Conservation (phyloP, 352 stramenopile species). For the Peronospora tabacina region DNA sequence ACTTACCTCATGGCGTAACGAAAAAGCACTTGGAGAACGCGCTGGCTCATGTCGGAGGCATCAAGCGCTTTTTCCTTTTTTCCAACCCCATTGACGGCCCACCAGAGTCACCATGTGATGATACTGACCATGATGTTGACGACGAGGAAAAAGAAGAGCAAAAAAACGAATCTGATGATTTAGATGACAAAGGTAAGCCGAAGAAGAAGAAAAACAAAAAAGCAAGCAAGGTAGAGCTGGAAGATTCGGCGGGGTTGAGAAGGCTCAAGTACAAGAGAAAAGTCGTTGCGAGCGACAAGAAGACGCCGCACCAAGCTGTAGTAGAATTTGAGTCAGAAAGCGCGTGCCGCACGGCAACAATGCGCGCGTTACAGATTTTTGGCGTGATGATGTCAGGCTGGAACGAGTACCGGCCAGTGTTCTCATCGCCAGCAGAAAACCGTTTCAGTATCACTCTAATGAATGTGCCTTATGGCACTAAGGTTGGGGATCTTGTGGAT, state of each 20-base stretch:
- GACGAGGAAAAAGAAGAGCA: slow-evolving; percentile 37
- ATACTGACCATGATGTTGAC: slow-evolving; percentile 18
- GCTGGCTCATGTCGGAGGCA: slow-evolving; percentile 51
- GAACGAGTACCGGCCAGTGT: slow-evolving; percentile 79
- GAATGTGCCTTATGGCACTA: slow-evolving; percentile 71
- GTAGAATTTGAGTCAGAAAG: slow-evolving; percentile 61
- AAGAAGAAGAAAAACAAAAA: slow-evolving; percentile 33
- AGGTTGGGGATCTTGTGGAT: slow-evolving; percentile 43
- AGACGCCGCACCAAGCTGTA: slow-evolving; percentile 60
- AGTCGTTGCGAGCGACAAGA: slow-evolving; percentile 71
- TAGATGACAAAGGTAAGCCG: slow-evolving; percentile 9
- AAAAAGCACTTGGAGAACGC: slow-evolving; percentile 57
- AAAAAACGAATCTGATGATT: slow-evolving; percentile 17
- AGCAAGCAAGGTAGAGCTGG: slow-evolving; percentile 31
- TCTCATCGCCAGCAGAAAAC: slow-evolving; percentile 43
- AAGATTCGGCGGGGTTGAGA: slow-evolving; percentile 5
- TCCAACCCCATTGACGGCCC: slow-evolving; percentile 46
- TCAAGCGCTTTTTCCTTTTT: slow-evolving; percentile 73
- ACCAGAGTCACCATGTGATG: slow-evolving; percentile 34
- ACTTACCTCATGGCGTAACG: slow-evolving; percentile 59
- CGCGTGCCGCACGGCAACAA: slow-evolving; percentile 47
- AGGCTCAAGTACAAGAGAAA: slow-evolving; percentile 42
- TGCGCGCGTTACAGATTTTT: slow-evolving; percentile 80
- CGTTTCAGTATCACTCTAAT: slow-evolving; percentile 60
- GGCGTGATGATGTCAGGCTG: slow-evolving; percentile 81